Evolutionary conservation across 495 filamentous ascomycete species (phyloP), one percentile per base, ranked within the genome.

Genomic region (Jackrogersella multiformis): DNA sequence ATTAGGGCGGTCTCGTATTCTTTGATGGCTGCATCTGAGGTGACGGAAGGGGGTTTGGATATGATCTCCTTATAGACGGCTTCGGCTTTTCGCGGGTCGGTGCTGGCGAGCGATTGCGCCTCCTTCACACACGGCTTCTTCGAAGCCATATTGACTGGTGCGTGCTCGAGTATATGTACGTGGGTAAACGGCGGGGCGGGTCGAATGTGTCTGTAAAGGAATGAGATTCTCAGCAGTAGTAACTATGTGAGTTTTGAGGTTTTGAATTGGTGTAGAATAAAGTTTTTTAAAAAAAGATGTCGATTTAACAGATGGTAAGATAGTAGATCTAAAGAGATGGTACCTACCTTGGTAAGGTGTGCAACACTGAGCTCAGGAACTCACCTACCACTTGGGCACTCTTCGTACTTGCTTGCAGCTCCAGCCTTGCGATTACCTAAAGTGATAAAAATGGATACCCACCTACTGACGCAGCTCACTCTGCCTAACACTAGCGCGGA

Each of bases 1-100:
- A 97, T 83, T 66, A 96, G 71, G 9, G 92, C 91, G 13, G 83
- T 77, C 80, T 99, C 95, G 72, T 96, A 97, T 72, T 96, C 92
- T 76, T 87, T 88, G 64, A 94, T 85, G 34, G 92, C 92, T 9
- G 88, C 87, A 76, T 97, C 94, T 51, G 83, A 85, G 49, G 87
- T 93, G 32, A 88, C 88, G 30, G 92, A 91, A 13, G 93, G 92
- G 16, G 90, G 86, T 74, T 90, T 88, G 30, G 94, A 89, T 66
- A 98, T 87, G 74, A 97, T 90, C 35, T 93, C 90, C 77, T 94
- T 91, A 83, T 93, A 97, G 72, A 89, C 88, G 57, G 82, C 80
- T 77, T 92, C 92, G 54, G 94, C 94, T 81, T 91, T 91, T 54
- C 82, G 79, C 56, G 92, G 88, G 73, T 97, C 85, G 63, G 86